Conservation (phyloP, 106 monocot species). For the Allium fistulosum region DNA sequence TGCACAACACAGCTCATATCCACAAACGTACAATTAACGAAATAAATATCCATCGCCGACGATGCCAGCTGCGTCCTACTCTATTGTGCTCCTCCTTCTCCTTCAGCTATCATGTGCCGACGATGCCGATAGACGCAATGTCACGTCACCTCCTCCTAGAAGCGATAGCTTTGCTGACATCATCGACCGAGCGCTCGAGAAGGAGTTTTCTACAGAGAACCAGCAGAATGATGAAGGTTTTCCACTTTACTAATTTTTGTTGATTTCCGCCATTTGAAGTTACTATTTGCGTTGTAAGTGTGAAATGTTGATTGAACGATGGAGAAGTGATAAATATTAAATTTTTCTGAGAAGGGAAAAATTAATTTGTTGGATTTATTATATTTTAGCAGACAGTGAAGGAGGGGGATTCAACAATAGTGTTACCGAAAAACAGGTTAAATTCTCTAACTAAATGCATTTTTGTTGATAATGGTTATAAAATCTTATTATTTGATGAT, state of each 20-base stretch:
- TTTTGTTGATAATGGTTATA: no score
- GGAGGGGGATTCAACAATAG: constrained; percentile 89
- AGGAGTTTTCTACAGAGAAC: constrained; percentile 81
- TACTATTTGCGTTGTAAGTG: no score
- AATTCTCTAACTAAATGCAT: not conserved
- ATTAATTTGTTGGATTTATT: no score
- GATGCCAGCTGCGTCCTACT: not conserved
- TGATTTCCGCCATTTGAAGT: not conserved
- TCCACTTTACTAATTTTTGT: constrained; percentile 12
- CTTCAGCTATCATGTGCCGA: constrained; percentile 6
- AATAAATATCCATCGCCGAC: not conserved
- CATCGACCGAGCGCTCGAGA: constrained; percentile 96
- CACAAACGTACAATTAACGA: not conserved
- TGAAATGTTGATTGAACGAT: not conserved
- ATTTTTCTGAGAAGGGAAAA: not conserved
- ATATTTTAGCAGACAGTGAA: constrained; percentile 58
- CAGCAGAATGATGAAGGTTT: constrained; percentile 77
- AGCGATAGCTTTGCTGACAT: constrained; percentile 82
- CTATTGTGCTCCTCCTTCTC: not conserved
- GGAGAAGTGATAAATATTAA: not conserved
- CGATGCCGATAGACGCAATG: constrained; percentile 14
- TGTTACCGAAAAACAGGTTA: constrained; percentile 79
- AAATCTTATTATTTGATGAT: no score
- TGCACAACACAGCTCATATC: no score
- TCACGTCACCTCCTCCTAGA: constrained; percentile 13